Evolutionary conservation across 2,329 filamentous ascomycete species (phyloP).

Genomic region (Tolypocladium amazonense): DNA sequence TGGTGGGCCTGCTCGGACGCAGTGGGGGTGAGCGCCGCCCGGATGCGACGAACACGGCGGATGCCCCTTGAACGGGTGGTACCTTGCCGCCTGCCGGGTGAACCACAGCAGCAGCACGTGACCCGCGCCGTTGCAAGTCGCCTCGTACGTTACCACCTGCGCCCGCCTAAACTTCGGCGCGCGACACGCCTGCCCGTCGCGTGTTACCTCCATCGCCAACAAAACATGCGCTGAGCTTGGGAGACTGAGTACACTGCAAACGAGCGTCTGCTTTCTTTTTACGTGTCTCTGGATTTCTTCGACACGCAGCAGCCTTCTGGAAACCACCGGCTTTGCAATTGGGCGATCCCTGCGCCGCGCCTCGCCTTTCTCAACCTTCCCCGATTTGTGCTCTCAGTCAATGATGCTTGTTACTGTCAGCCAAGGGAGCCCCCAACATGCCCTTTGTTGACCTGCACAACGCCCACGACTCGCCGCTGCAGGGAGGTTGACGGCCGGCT

Average conservation of each 20-base stretch:
- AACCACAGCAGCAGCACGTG: not conserved
- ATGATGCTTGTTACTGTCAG: not conserved
- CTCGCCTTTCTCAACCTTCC: not conserved
- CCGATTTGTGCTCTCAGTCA: not conserved
- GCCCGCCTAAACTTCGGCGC: slow-evolving; percentile 26
- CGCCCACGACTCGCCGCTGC: slow-evolving; percentile 3
- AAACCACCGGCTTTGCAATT: not conserved
- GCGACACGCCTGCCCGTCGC: slow-evolving; percentile 14
- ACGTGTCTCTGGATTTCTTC: not conserved
- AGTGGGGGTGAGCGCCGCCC: too few relatives aligned
- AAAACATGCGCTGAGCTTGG: slow-evolving; percentile 8
- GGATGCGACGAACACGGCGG: too few relatives aligned
- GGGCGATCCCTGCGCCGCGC: not conserved
- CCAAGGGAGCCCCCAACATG: slow-evolving; percentile 9
- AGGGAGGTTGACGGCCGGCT: not conserved
- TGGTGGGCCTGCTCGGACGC: too few relatives aligned
- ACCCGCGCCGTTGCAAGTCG: not conserved
- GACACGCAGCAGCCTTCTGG: not conserved
- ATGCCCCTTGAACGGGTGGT: too few relatives aligned
- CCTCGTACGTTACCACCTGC: slow-evolving; percentile 1
- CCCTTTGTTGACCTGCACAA: slow-evolving; percentile 12
- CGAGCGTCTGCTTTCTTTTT: not conserved
- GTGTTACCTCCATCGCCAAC: slow-evolving; percentile 8
- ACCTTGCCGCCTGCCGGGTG: not conserved
- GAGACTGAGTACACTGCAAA: not conserved